Evolutionary conservation across 1,284 basidiomycete genomes (phyloP).

Genomic region (Trametes polyzona): DNA sequence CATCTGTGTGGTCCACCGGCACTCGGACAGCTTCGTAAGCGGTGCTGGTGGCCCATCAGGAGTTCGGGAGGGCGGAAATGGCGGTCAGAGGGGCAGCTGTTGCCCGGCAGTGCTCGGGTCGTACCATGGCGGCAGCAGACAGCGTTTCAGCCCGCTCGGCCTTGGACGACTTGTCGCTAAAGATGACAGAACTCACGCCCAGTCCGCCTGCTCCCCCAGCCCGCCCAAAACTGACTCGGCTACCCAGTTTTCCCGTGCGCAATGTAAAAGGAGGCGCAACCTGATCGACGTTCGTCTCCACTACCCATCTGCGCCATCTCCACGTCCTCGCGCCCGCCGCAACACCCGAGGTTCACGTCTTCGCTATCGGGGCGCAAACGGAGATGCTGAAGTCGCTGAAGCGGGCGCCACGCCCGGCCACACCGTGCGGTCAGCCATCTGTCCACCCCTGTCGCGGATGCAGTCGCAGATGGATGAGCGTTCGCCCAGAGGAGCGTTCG

Average conservation of each 20-base stretch:
- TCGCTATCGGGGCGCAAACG: not conserved
- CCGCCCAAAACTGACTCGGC: slow-evolving; percentile 9
- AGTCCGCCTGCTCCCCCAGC: not conserved
- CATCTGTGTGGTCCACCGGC: too few relatives aligned
- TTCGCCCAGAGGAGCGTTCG: slow-evolving; percentile 26
- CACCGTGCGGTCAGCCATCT: not conserved
- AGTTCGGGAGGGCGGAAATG: too few relatives aligned
- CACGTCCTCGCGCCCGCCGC: not conserved
- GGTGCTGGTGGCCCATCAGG: too few relatives aligned
- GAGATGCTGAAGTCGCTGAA: slow-evolving; percentile 12
- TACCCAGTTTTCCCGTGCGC: slow-evolving; percentile 12
- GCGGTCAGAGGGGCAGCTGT: too few relatives aligned
- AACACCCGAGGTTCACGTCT: not conserved
- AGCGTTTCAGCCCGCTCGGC: not conserved
- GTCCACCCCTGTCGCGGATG: slow-evolving; percentile 11
- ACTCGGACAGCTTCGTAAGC: too few relatives aligned
- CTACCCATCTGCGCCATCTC: not conserved
- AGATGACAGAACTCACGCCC: not conserved
- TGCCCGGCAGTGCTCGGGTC: too few relatives aligned
- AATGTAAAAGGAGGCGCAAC: not conserved
- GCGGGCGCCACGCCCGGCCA: not conserved
- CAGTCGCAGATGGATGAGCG: slow-evolving; percentile 33
- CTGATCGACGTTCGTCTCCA: not conserved
- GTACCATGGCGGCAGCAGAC: not conserved
- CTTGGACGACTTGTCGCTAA: not conserved